A percentile compares a stretch with the other conserved stretches of the same genome.
phyloP scores from a whole-genome alignment of 2,329 filamentous ascomycete species.

The Pseudogymnoascus sp. region DNA sequence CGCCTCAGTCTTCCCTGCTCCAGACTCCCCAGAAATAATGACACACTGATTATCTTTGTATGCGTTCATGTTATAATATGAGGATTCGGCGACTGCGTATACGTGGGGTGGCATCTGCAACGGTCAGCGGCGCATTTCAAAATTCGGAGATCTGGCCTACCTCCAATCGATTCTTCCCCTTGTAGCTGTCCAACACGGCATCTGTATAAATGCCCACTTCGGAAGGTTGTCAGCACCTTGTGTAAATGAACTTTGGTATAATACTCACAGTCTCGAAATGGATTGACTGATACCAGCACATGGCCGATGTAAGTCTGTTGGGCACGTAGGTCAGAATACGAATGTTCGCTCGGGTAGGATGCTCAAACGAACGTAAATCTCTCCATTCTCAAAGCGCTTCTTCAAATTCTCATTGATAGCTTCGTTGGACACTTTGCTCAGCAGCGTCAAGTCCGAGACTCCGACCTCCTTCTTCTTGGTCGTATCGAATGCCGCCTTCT shows the following conservation, averaged over 20 bases:
- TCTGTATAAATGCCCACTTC: constrained; percentile 94
- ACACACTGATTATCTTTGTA: constrained; percentile 99
- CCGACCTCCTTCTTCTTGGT: constrained; percentile 99
- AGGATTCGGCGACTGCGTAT: constrained; percentile 89
- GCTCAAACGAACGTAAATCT: constrained; percentile 70
- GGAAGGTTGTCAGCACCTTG: constrained; percentile 29
- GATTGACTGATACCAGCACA: constrained; percentile 98
- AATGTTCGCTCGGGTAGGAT: neutral
- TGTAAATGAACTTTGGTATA: neutral
- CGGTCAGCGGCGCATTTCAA: constrained; percentile 14
- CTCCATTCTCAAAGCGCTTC: constrained; percentile 92
- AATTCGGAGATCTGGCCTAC: constrained; percentile 29
- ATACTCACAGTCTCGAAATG: constrained; percentile 73
- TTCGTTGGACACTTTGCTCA: constrained; percentile 98
- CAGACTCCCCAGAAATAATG: constrained; percentile 97
- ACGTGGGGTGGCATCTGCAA: constrained; percentile 75
- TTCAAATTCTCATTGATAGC: constrained; percentile 99
- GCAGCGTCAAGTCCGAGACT: constrained; percentile 91
- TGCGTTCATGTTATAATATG: constrained; percentile 99
- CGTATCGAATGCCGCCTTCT: constrained; percentile 92
- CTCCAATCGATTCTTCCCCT: constrained; percentile 93
- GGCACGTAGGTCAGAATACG: constrained; percentile 5
- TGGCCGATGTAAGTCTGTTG: constrained; percentile 90
- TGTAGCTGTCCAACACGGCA: constrained; percentile 83
- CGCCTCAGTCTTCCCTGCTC: constrained; percentile 96